Evolutionary conservation across 164 flowering plant species (phyloP).

Genomic region (Aristolochia fimbriata): DNA sequence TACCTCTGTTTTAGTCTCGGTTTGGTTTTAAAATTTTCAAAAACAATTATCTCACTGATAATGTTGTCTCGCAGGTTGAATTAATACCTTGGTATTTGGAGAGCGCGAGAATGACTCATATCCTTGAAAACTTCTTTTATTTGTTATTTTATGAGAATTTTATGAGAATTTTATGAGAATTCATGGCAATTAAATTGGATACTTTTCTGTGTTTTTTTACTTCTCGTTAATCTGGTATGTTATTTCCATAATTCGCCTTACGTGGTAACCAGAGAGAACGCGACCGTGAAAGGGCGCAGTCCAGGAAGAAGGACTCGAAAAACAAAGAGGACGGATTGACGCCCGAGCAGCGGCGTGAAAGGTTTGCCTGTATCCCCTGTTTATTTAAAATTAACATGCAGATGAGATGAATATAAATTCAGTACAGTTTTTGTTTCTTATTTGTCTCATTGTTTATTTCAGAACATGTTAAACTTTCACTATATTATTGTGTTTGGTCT

Average conservation of each 20-base stretch:
- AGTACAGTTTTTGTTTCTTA: neutral
- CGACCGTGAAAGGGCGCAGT: constrained; percentile 45
- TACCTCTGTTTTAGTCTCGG: too few relatives aligned
- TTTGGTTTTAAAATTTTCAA: too few relatives aligned
- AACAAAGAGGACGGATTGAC: constrained; percentile 49
- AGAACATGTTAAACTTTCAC: too few relatives aligned
- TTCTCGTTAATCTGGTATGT: neutral
- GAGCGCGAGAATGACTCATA: constrained; percentile 5
- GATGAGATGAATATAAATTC: too few relatives aligned
- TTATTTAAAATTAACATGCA: neutral
- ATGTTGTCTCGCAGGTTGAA: too few relatives aligned
- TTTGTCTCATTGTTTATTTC: neutral
- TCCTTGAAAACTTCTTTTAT: neutral
- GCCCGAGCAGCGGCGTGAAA: constrained; percentile 74
- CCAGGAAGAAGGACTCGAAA: constrained; percentile 25
- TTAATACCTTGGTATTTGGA: neutral
- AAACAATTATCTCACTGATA: too few relatives aligned
- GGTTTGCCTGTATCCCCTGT: constrained; percentile 20
- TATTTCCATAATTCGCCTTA: constrained; percentile 19
- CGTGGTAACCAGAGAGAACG: constrained; percentile 42
- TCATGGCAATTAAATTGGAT: neutral
- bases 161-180: neutral
- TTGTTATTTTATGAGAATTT: neutral
- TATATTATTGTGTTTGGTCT: too few relatives aligned
- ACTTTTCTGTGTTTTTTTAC: neutral